Evolutionary conservation across 345 rosid genomes (phyloP), one percentile per base, ranked within the genome.

Genomic region (Boechera divaricarpa): DNA sequence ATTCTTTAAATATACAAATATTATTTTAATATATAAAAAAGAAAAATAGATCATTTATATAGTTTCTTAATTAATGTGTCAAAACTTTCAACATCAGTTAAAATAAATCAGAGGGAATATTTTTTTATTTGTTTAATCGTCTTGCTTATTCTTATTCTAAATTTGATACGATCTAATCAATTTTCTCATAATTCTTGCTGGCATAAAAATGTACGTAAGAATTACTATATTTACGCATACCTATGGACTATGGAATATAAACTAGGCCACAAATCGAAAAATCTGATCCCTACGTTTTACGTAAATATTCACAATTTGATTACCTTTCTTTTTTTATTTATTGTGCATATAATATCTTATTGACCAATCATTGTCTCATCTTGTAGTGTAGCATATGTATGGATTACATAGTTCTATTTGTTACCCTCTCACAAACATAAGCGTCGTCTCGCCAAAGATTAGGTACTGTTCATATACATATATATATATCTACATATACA

Each of bases 311-410:
- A 31, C 24, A 52, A 54, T 6, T 48, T 38, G 54, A 8, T 36
- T 28, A 56, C 7, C 36, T 6, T 47, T 49, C 6, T 9, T 16
- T 16, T n/a, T 67, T 28, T 28, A 39, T 36, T 35, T 42, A 33
- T 26, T 42, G 56, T 49, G 51, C 21, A 38, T 53, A n/a, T 58
- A 29, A 32, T 69, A 69, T 42, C 58, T 36, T 26, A 77, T 36
- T 15, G 31, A 53, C 47, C 76, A 77, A 70, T 77, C 76, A 77
- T 55, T 63, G 59, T 77, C 76, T 54, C 53, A 28, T 29, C 44
- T 70, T 70, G 53, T 55, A 63, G 36, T 70, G 41, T 47, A 70
- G 66, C 71, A 55, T 69, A 70, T 69, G 48, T 76, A 76, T 31
- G 55, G 51, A 12, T 58, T 60, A 68, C 79, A 60, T 45, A 62